Evolutionary conservation across 495 filamentous ascomycete genomes (phyloP), one percentile per base, ranked within the genome.

Genomic region (Trichoderma orchidacearum): DNA sequence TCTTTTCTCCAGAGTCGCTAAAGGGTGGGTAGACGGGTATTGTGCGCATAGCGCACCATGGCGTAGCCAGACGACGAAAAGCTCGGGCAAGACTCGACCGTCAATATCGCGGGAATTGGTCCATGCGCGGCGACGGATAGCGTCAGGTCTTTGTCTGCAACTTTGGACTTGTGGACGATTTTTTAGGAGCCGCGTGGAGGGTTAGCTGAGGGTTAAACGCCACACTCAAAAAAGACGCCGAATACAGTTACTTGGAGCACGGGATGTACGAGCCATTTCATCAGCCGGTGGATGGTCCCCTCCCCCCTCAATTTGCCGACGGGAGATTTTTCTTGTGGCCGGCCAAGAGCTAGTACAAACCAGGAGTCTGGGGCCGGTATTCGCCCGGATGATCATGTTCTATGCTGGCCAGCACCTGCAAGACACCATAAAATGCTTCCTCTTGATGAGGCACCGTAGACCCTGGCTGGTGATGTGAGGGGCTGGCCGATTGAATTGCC

Each of bases 1-100:
- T 48, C 41, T 48, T 48, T 48, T 48, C 41, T 48, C 41, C 41
- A 48, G 41, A 48, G 18, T 48, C 15, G 41, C 41, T 48, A 48
- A 48, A 48, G n/a, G 41, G 21, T 23, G 41, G 41, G 41, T 17
- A 3, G 41, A 13, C 41, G 41, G 41, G 18, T 48, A 13, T 25
- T 12, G 21, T 48, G 13, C n/a, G 41, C 41, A 23, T 48, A 48
- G 41, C 5, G 23, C n/a, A 11, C 21, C 27, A 27, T 25, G 21
- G 41, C 3, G 23, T 25, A 2, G 41, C 18, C 21, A 13, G 41
- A n/a, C n/a, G n/a, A n/a, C 41, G 27, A 8, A 25, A 23, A 13
- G 21, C 41, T 48, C 41, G 41, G 41, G 12, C 7, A 13, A 48
- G 18, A 27, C 21, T 48, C 41, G 41, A 48, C 41, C 41, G 41